Evolutionary conservation across 768 basidiomycete genomes (phyloP).

Genomic region (Macrolepiota dolichaula): DNA sequence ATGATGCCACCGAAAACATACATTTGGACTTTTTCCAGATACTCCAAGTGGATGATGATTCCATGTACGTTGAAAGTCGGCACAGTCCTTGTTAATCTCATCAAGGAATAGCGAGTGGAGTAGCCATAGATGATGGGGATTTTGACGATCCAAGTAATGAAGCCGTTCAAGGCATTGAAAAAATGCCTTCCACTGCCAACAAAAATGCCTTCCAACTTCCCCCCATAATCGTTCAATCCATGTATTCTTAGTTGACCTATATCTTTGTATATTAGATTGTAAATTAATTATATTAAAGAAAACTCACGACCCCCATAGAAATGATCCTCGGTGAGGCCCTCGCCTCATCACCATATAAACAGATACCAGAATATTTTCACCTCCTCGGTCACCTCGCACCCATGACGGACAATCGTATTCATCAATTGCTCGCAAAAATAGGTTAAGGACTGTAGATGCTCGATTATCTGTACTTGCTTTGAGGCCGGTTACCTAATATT

Average conservation of each 20-base stretch:
- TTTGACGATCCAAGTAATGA: constrained; percentile 27
- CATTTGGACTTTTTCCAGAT: too few species aligned
- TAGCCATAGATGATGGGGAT: constrained; percentile 39
- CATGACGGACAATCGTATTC: constrained; percentile 24
- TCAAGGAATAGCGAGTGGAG: constrained; percentile 38
- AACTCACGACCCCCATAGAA: constrained; percentile 33
- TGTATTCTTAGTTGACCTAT: constrained; percentile 34
- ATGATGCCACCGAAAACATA: too few species aligned
- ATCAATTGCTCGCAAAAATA: constrained; percentile 22
- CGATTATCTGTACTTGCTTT: constrained; percentile 29
- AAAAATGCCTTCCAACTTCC: constrained; percentile 38
- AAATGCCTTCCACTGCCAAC: constrained; percentile 36
- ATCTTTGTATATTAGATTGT: too few species aligned
- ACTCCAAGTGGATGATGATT: constrained; percentile 25
- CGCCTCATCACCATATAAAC: constrained; percentile 15
- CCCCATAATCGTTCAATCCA: constrained; percentile 44
- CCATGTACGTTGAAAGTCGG: constrained; percentile 31
- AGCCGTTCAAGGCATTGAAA: constrained; percentile 32
- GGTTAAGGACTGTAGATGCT: constrained; percentile 26
- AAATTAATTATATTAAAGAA: too few species aligned
- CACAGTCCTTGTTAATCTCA: constrained; percentile 33
- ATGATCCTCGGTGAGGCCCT: constrained; percentile 18
- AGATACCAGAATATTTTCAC: constrained; percentile 24
- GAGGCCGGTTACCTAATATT: constrained; percentile 23
- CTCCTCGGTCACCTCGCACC: constrained; percentile 30